phyloP scores from a whole-genome alignment of 176 grass and related monocot species.

The Triticum turgidum region DNA sequence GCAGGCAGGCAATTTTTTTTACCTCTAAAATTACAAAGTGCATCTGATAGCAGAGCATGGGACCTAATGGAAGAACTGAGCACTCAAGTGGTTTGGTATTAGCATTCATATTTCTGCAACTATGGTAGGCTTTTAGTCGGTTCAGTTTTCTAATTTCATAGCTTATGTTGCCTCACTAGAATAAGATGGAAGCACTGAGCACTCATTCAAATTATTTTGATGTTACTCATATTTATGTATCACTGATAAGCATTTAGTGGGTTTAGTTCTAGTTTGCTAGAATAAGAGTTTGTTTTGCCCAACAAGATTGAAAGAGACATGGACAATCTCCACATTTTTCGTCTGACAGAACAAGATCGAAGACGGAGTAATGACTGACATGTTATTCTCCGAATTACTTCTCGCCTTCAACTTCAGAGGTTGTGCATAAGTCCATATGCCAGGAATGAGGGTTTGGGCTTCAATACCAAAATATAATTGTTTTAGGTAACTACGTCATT shows the following conservation, averaged over 20 bases:
- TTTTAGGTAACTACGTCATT: not conserved
- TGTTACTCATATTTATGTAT: not conserved
- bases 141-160: not conserved
- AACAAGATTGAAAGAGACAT: not conserved
- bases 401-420: not conserved
- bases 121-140: not conserved
- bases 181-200: not conserved
- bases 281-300: not conserved
- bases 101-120: not conserved
- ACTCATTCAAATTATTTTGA: not conserved
- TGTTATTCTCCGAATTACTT: not conserved
- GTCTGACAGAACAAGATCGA: not conserved
- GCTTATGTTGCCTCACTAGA: not conserved
- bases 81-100: not conserved
- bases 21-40: not conserved
- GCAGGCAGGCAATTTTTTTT: not conserved
- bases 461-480: not conserved
- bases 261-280: not conserved
- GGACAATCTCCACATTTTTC: too few species aligned
- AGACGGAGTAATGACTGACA: not conserved
- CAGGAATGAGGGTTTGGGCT: not conserved
- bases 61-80: not conserved
- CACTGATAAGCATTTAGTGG: not conserved
- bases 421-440: not conserved
- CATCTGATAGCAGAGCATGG: not conserved